Base-by-base conservation (phyloP, 2,329 filamentous ascomycete genomes). In the Aureobasidium subglaciale region DNA sequence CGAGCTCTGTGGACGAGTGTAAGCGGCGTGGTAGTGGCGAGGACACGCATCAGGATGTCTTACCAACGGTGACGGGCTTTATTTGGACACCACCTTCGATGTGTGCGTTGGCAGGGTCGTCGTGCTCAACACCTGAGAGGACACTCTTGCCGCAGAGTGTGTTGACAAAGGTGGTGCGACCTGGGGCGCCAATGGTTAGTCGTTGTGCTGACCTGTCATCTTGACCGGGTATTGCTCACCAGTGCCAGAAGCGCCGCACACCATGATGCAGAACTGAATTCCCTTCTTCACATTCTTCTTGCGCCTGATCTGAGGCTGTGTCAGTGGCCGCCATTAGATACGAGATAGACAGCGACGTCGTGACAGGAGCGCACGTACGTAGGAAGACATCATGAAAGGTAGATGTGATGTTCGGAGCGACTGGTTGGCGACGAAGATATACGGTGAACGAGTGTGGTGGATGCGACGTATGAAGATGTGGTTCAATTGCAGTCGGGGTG, bases 271-370 rank as follows among this genome's bases (percentile, higher is more conserved):
- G 81, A 99, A 99, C 82, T 99, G 93, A 71, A 99, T 97, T 72
- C 93, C 93, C 84, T 96, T 96, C 88, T 96, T 96, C 79, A 99
- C 92, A 83, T 99, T 97, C 88, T 99, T 99, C 92, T 99, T 99
- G 77, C 90, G 87, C 78, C 93, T 93, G 76, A 95, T 89, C 85
- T 90, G 74, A 37, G 27, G 38, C 40, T n/a, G 29, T 59, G 58
- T 59, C 49, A 59, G 58, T 52, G 18, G 57, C 56, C 57, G 32
- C 32, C 29, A 34, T 54, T 27, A 41, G 34, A 52, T 59, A 62
- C 64, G 57, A 25, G 11, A 20, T 42, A 37, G 43, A 43, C 29
- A 15, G 34, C 34, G 25, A 37, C 15, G 41, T 50, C 27, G 34
- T 35, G 42, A 27, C 34, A n/a, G 35, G 37, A 35, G 50, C 38